Conservation (phyloP, 2,329 filamentous ascomycete species). For the Pseudogymnoascus sp. region DNA sequence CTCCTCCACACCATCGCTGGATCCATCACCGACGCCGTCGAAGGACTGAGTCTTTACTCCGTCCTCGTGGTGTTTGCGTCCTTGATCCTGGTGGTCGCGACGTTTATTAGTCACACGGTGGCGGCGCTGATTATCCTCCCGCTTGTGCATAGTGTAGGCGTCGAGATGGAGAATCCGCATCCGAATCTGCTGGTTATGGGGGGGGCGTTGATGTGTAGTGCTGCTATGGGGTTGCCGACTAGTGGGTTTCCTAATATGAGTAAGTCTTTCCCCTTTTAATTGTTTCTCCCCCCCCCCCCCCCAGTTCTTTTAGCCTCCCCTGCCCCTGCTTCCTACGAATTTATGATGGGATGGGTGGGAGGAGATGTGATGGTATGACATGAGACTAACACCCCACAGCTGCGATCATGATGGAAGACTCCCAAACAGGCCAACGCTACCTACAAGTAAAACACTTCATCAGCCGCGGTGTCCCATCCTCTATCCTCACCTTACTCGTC, state of each 20-base stretch:
- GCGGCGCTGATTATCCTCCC: conserved; percentile 91
- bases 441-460: conserved; percentile 90
- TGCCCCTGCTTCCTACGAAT: too few species aligned
- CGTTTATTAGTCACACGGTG: conserved; percentile 96
- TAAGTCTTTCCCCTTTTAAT: conserved; percentile 40
- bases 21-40: conserved; percentile 63
- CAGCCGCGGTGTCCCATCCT: conserved; percentile 82
- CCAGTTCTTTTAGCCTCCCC: too few species aligned
- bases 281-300: neutral
- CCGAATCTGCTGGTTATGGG: conserved; percentile 95
- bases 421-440: conserved; percentile 81
- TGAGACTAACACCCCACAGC: conserved; percentile 41
- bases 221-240: conserved; percentile 94
- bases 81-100: conserved; percentile 85
- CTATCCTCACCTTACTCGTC: conserved; percentile 69
- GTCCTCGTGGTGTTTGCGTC: conserved; percentile 77
- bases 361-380: neutral
- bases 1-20: conserved; percentile 80
- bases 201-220: conserved; percentile 89
- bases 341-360: too few species aligned
- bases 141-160: conserved; percentile 77
- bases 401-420: conserved; percentile 98
- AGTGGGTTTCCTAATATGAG: conserved; percentile 99
- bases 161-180: conserved; percentile 77
- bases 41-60: conserved; percentile 73